A percentile compares a stretch with the other conserved stretches of the same genome.
These are phyloP conservation scores for Primulina eburnea DNA, from an alignment of 257 asterid genomes.

Conservation along the genomic window DNA sequence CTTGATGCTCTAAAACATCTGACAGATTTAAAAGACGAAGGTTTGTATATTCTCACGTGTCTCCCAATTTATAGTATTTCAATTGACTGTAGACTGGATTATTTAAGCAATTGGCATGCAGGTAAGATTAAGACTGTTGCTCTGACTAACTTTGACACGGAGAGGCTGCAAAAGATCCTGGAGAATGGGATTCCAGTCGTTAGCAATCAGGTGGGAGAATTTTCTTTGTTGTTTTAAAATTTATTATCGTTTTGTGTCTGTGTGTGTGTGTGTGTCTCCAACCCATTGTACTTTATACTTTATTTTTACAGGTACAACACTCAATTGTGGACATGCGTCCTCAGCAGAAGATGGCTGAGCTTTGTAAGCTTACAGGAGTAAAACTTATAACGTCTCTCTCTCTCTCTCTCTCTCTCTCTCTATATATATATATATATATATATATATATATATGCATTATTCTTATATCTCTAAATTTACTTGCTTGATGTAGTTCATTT, in stretches of 20 bases:
- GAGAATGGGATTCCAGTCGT: conserved; percentile 93
- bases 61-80: conserved; percentile 8
- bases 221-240: conserved; percentile 1
- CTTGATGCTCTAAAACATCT: conserved; percentile 97
- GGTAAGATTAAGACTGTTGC: conserved; percentile 98
- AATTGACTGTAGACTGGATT: conserved; percentile 30
- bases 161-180: conserved; percentile 70
- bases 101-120: conserved; percentile 42
- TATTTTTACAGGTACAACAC: conserved; percentile 80
- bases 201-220: conserved; percentile 71
- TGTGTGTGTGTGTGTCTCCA: not conserved
- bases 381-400: conserved; percentile 90
- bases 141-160: conserved; percentile 92
- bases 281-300: conserved; percentile 2
- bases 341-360: conserved; percentile 95
- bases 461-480: too few relatives aligned
- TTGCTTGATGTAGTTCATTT: too few relatives aligned
- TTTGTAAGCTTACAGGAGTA: conserved; percentile 82
- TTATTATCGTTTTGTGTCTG: not conserved
- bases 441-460: not conserved
- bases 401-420: conserved; percentile 29
- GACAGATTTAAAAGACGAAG: conserved; percentile 92
- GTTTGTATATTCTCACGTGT: conserved; percentile 38
- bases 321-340: conserved; percentile 99
- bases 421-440: conserved; percentile 1